Base-by-base conservation (phyloP, 805 yeast genomes). In the Torulaspora maleeae region DNA sequence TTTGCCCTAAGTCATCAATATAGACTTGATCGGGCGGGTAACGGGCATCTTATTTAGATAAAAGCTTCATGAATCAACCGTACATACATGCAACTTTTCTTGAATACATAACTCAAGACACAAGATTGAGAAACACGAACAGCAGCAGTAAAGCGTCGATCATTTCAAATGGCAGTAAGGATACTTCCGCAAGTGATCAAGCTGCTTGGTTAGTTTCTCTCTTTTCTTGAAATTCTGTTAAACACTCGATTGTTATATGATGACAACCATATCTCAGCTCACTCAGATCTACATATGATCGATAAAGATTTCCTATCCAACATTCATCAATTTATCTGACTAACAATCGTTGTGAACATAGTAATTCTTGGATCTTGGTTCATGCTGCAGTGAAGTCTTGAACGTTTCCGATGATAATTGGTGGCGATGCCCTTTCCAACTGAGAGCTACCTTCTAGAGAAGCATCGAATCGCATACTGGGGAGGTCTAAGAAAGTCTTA, bases 211-310 rank as follows among this genome's bases (percentile, higher is more conserved):
- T 9, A 5, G 13, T 32, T 27, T 8, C 30, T 28, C 29, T 15
- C 12, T 32, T 27, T 32, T 27, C 25, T 30, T 19, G n/a, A 12
- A 19, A n/a, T 40, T 39, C 38, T 38, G 34, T 32, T 22, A 4
- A 33, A 28, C 32, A 38, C 15, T 27, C 37, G 36, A 27, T 43
- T 44, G 47, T 54, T 60, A 51, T 53, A 60, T 68, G 71, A 67
- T 67, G 71, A 67, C 55, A 68, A 59, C 58, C 49, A 37, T 58
- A 48, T 61, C 72, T 68, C 72, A 68, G 72, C 72, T 68, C 72
- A 67, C 72, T 68, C 72, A 67, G 70, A 68, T 58, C 58, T 45
- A 49, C 49, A 39, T 48, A 56, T 61, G 67, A 67, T 67, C 64
- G 72, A 68, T 56, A 68, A 63, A 53, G 36, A 52, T 41, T 57